Conservation (phyloP, 208 protist species). For the Trypanosoma melophagium region DNA sequence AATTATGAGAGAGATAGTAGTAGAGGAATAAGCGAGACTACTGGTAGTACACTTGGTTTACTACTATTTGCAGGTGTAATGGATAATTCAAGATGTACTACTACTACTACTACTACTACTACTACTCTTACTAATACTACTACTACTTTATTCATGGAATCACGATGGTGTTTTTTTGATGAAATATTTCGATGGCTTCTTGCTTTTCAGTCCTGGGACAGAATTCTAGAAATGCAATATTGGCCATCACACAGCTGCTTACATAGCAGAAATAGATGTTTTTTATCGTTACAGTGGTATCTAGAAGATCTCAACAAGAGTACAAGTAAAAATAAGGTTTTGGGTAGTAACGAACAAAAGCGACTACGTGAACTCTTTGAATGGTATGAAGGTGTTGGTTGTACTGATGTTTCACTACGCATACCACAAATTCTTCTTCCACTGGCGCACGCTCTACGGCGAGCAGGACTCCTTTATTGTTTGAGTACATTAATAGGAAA, state of each 20-base stretch:
- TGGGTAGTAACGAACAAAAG: neutral
- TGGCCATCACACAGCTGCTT: neutral
- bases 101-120: no score
- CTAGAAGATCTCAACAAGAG: slow-evolving; percentile 12
- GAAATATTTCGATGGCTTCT: slow-evolving; percentile 25
- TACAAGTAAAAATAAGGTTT: neutral
- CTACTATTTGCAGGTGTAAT: slow-evolving; percentile 9
- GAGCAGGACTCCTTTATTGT: slow-evolving; percentile 7
- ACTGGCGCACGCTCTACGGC: slow-evolving; percentile 13
- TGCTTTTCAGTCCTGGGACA: slow-evolving; percentile 4
- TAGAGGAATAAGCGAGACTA: no score
- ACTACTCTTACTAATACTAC: no score
- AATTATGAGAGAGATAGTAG: no score
- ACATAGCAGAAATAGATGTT: neutral
- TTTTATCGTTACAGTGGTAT: slow-evolving; percentile 17
- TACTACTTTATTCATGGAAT: neutral
- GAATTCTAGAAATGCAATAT: slow-evolving; percentile 3
- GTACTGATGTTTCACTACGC: slow-evolving; percentile 16
- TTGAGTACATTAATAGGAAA: slow-evolving; percentile 16
- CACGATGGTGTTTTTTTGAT: slow-evolving; percentile 17
- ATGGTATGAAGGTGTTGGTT: slow-evolving; percentile 21
- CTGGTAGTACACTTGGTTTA: neutral
- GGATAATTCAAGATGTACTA: neutral
- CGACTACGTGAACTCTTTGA: slow-evolving; percentile 16
- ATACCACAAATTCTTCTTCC: slow-evolving; percentile 28